A percentile compares a stretch with the other conserved stretches of the same genome.
phyloP scores from a whole-genome alignment of 768 basidiomycete species.

The Pleurotus platypus region DNA sequence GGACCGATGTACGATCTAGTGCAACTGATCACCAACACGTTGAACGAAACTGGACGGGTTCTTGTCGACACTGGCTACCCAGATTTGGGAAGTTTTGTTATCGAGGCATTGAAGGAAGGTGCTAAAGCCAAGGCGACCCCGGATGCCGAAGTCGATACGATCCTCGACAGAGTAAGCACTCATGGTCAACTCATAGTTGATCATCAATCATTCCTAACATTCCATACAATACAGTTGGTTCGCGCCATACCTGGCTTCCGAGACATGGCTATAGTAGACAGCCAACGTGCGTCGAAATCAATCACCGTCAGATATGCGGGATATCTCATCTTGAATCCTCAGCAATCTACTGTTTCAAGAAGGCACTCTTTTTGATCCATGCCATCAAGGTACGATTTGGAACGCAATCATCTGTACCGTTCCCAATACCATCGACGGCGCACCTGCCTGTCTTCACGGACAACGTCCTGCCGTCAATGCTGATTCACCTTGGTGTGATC shows the following conservation, averaged over 20 bases:
- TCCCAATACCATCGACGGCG: conserved; percentile 59
- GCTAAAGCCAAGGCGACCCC: conserved; percentile 25
- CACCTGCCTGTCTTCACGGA: conserved; percentile 71
- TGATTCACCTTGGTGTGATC: conserved; percentile 73
- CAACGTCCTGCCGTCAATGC: conserved; percentile 81
- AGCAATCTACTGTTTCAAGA: conserved; percentile 91
- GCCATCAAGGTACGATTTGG: conserved; percentile 68
- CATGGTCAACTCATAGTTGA: neutral
- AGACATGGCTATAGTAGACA: conserved; percentile 70
- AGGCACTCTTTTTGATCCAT: conserved; percentile 79
- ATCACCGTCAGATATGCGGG: neutral
- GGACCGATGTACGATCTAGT: conserved; percentile 75
- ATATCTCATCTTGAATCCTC: conserved; percentile 2
- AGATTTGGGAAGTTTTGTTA: conserved; percentile 72
- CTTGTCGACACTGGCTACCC: conserved; percentile 58
- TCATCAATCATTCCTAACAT: neutral
- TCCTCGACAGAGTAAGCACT: conserved; percentile 58
- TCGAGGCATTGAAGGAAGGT: conserved; percentile 61
- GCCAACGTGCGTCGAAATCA: conserved; percentile 45
- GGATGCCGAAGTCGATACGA: conserved; percentile 44
- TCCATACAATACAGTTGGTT: conserved; percentile 49
- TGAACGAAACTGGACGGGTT: conserved; percentile 72
- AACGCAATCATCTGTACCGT: conserved; percentile 43
- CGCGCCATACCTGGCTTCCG: conserved; percentile 77
- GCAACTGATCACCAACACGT: conserved; percentile 53